phyloP scores from a whole-genome alignment of 768 basidiomycete genomes.

The Suillus decipiens region DNA sequence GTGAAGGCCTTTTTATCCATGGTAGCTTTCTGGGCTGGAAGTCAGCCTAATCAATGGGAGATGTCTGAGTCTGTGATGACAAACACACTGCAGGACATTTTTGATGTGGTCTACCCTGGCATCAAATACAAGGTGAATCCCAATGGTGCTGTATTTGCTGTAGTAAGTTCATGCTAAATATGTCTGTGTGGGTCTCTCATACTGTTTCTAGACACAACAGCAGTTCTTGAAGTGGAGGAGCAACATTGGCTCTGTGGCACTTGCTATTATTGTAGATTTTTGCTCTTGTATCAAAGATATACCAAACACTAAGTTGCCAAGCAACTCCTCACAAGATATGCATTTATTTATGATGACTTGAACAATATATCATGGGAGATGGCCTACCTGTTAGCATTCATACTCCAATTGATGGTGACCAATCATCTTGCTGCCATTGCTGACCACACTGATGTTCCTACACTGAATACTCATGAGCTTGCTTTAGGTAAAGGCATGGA shows the following conservation, averaged over 20 bases:
- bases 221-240: slow-evolving; percentile 10
- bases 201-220: slow-evolving; percentile 2
- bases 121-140: slow-evolving; percentile 8
- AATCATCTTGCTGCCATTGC: slow-evolving; percentile 5
- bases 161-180: slow-evolving; percentile 5
- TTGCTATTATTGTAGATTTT: slow-evolving; percentile 9
- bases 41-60: slow-evolving; percentile 1
- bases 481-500: neutral
- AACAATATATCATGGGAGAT: neutral
- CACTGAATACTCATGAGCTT: neutral
- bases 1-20: slow-evolving; percentile 1
- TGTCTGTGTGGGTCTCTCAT: neutral
- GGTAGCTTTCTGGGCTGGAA: neutral
- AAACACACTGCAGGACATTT: slow-evolving; percentile 1
- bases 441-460: neutral
- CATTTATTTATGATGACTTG: slow-evolving; percentile 12
- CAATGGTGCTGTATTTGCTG: neutral
- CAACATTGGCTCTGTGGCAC: slow-evolving; percentile 9
- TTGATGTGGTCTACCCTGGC: slow-evolving; percentile 5
- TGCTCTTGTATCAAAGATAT: slow-evolving; percentile 1
- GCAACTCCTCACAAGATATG: neutral
- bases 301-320: neutral
- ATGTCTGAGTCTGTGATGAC: neutral
- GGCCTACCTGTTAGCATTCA: slow-evolving; percentile 7
- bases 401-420: slow-evolving; percentile 10